Percentiles rank a stretch among this genome's conserved stretches.
Evolutionary conservation across 2,329 filamentous ascomycete genomes (phyloP).

Genomic region (Claviceps capensis): DNA sequence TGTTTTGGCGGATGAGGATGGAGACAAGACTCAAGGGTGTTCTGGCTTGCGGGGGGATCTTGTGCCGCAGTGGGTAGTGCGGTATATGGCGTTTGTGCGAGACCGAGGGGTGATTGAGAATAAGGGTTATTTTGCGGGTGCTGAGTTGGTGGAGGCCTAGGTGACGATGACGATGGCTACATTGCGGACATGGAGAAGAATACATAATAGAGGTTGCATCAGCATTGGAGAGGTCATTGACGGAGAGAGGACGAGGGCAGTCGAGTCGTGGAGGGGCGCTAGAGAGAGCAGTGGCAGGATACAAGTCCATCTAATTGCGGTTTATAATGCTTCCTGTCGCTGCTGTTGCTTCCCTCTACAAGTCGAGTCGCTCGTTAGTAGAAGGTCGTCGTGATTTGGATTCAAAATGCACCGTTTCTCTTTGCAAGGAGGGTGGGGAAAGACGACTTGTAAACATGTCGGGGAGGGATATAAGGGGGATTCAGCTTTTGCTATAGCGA

Average conservation of each 20-base stretch:
- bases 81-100: conserved; percentile 91
- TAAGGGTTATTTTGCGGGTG: conserved; percentile 91
- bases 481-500: conserved; percentile 4
- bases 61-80: conserved; percentile 84
- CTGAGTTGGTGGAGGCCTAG: conserved; percentile 38
- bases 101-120: conserved; percentile 94
- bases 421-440: too few species aligned
- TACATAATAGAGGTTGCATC: not conserved
- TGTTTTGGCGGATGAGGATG: conserved; percentile 50
- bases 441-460: not conserved
- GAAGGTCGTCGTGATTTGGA: not conserved
- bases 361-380: not conserved
- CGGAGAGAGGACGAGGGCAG: not conserved
- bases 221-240: not conserved
- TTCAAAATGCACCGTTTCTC: too few species aligned
- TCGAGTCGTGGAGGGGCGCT: not conserved
- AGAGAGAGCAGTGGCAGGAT: not conserved
- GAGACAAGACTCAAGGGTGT: conserved; percentile 17
- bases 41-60: conserved; percentile 62
- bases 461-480: not conserved
- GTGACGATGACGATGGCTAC: not conserved
- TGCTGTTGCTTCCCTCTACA: not conserved
- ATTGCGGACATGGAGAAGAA: not conserved
- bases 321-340: not conserved
- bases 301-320: not conserved